These are phyloP conservation scores for Dinochytrium kinnereticum DNA, from an alignment of 371 early-diverging fungal genomes.

Conservation along the genomic window DNA sequence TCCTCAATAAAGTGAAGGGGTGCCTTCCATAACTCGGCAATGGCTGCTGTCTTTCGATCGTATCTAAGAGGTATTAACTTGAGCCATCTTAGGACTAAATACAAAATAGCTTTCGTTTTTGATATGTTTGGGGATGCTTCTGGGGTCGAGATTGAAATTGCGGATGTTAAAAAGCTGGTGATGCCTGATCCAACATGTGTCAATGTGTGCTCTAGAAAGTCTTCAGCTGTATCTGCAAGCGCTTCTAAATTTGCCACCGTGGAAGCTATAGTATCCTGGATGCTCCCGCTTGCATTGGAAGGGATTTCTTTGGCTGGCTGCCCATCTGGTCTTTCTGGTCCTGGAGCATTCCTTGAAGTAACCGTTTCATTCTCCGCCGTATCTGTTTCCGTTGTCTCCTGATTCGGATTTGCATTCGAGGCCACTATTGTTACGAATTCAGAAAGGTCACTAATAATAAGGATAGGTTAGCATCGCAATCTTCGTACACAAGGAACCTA, in stretches of 20 bases:
- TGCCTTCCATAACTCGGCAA: slow-evolving; percentile 34
- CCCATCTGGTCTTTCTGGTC: too few relatives aligned
- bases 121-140: background rate
- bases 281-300: too few relatives aligned
- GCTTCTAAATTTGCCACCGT: slow-evolving; percentile 29
- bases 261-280: too few relatives aligned
- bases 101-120: slow-evolving; percentile 25
- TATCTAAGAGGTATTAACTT: slow-evolving; percentile 26
- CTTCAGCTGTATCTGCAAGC: slow-evolving; percentile 40
- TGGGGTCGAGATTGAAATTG: slow-evolving; percentile 27
- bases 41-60: slow-evolving; percentile 44
- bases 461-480: background rate
- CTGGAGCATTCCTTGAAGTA: background rate
- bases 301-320: too few relatives aligned
- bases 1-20: slow-evolving; percentile 36
- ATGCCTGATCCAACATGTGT: slow-evolving; percentile 30
- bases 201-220: slow-evolving; percentile 33
- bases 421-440: slow-evolving; percentile 48
- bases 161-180: slow-evolving; percentile 28
- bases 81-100: background rate
- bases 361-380: slow-evolving; percentile 3
- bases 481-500: background rate
- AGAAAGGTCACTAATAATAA: slow-evolving; percentile 41
- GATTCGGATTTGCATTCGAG: too few relatives aligned
- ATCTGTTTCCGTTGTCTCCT: background rate